Conservation (phyloP, 2,329 filamentous ascomycete genomes). For the Neofusicoccum sp. region DNA sequence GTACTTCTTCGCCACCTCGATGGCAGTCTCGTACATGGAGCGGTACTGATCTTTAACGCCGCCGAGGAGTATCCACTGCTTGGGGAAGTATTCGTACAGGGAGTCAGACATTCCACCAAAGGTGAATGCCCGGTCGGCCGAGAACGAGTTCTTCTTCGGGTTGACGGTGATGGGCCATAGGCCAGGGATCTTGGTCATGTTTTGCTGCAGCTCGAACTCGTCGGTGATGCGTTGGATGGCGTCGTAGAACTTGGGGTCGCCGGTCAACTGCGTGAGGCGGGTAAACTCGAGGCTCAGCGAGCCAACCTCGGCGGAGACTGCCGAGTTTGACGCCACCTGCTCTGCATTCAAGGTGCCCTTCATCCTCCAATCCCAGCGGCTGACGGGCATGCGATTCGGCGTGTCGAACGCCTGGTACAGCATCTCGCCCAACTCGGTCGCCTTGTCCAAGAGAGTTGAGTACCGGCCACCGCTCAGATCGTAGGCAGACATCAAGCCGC, state of each 20-base stretch:
- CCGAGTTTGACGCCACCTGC: conserved; percentile 35
- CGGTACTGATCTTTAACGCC: conserved; percentile 73
- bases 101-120: conserved; percentile 61
- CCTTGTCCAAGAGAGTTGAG: conserved; percentile 41
- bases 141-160: conserved; percentile 34
- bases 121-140: conserved; percentile 45
- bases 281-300: conserved; percentile 44
- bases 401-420: conserved; percentile 49
- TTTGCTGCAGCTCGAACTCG: conserved; percentile 38
- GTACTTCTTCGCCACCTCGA: conserved; percentile 69
- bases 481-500: conserved; percentile 41
- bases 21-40: conserved; percentile 69
- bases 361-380: conserved; percentile 43
- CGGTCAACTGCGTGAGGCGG: conserved; percentile 41
- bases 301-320: conserved; percentile 41
- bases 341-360: conserved; percentile 26
- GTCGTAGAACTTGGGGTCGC: conserved; percentile 42
- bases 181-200: conserved; percentile 39
- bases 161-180: conserved; percentile 41
- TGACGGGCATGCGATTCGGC: conserved; percentile 44
- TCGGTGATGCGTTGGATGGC: conserved; percentile 41
- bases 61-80: conserved; percentile 74
- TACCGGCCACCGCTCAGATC: conserved; percentile 41
- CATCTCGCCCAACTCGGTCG: conserved; percentile 47
- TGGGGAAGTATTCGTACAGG: conserved; percentile 61